These are phyloP conservation scores for Aegilops sharonensis DNA, from an alignment of 176 grass and related monocot species.

Conservation along the genomic window DNA sequence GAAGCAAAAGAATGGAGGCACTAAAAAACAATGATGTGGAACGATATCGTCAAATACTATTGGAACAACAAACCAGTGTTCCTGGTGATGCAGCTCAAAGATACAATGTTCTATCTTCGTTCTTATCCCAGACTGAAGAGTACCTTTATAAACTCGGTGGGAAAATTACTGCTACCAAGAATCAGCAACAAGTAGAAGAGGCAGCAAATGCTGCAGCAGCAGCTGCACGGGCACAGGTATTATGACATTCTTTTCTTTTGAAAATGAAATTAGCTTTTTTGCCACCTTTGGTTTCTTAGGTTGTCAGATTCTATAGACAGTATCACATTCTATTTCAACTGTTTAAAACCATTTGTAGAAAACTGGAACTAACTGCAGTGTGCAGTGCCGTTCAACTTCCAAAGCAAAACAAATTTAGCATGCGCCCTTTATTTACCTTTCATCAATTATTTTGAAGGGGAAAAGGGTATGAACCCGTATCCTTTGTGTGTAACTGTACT, in stretches of 20 bases:
- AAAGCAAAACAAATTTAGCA: neutral
- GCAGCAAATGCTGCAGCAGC: constrained; percentile 74
- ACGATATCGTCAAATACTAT: constrained; percentile 91
- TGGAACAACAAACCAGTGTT: constrained; percentile 93
- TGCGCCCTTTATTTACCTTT: neutral
- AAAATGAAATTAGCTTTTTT: neutral
- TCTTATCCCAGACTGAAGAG: constrained; percentile 95
- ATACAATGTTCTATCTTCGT: constrained; percentile 95
- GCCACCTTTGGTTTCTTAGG: neutral
- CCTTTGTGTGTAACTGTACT: neutral
- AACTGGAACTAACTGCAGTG: constrained; percentile 4
- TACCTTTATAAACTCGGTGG: constrained; percentile 96
- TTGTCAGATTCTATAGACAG: neutral
- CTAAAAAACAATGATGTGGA: constrained; percentile 99
- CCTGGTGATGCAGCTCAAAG: constrained; percentile 90
- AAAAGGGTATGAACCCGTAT: neutral
- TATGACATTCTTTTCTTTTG: constrained; percentile 1
- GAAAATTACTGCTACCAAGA: constrained; percentile 91
- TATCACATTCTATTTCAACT: constrained; percentile 1
- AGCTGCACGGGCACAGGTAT: constrained; percentile 89
- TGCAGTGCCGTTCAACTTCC: neutral
- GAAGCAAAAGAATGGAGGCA: constrained; percentile 99
- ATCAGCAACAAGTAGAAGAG: constrained; percentile 91
- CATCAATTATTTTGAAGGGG: neutral
- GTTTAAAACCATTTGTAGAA: neutral